These are phyloP conservation scores for Aspergillus fumigatus DNA, from an alignment of 2,329 filamentous ascomycete species.

Conservation along the genomic window DNA sequence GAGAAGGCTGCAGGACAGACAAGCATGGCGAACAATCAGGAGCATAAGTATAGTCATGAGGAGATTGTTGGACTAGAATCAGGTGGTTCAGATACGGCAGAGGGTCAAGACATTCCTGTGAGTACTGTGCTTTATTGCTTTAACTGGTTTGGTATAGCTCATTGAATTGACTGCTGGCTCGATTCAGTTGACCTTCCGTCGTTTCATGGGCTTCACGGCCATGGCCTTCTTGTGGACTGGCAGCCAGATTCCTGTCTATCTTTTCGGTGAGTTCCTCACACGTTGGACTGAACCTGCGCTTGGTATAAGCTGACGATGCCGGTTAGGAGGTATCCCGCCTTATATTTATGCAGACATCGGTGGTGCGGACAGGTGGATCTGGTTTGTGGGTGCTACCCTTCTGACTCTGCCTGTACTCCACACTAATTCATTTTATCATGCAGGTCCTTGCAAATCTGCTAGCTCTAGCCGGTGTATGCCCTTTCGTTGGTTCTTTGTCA, in stretches of 20 bases:
- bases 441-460: slow-evolving; percentile 50
- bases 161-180: slow-evolving; percentile 1
- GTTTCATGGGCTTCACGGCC: slow-evolving; percentile 52
- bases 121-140: slow-evolving; percentile 5
- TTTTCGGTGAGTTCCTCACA: slow-evolving; percentile 39
- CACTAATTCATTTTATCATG: background rate
- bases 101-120: slow-evolving; percentile 40
- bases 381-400: slow-evolving; percentile 44
- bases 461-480: slow-evolving; percentile 53
- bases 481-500: slow-evolving; percentile 62
- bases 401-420: background rate
- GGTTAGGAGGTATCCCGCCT: slow-evolving; percentile 43
- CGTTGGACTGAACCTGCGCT: slow-evolving; percentile 4
- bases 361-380: slow-evolving; percentile 57
- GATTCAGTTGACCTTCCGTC: slow-evolving; percentile 47
- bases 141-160: slow-evolving; percentile 1
- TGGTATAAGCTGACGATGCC: slow-evolving; percentile 1
- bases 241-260: slow-evolving; percentile 55
- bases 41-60: slow-evolving; percentile 39
- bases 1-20: slow-evolving; percentile 26
- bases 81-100: slow-evolving; percentile 29
- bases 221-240: slow-evolving; percentile 61
- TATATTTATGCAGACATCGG: slow-evolving; percentile 59
- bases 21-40: slow-evolving; percentile 24
- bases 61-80: slow-evolving; percentile 43